A percentile compares a stretch with the other conserved stretches of the same genome.
phyloP scores from a whole-genome alignment of 305 asterid genomes.

The Fraxinus angustifolia region DNA sequence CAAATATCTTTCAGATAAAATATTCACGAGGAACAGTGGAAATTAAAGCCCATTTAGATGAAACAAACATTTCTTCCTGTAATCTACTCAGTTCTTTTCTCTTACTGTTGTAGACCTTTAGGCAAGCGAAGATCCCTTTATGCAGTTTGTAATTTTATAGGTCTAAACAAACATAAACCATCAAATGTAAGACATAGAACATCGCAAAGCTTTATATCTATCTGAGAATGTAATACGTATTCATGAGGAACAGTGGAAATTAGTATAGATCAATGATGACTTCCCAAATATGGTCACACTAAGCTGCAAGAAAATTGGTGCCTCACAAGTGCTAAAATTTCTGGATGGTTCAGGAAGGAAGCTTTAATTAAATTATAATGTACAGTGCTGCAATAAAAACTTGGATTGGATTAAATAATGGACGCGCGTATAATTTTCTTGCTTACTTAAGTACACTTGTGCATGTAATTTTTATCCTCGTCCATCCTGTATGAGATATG shows the following conservation, averaged over 20 bases:
- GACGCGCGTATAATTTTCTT: not conserved
- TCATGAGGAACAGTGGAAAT: too few species aligned
- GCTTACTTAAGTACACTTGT: not conserved
- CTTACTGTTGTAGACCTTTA: not conserved
- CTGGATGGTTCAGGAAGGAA: too few species aligned
- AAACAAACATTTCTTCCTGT: not conserved
- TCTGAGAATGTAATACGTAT: not conserved
- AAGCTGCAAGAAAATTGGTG: too few species aligned
- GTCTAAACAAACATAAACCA: not conserved
- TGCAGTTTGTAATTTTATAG: not conserved
- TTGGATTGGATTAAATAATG: not conserved
- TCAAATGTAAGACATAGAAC: not conserved
- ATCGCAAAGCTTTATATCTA: not conserved
- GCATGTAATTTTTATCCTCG: not conserved
- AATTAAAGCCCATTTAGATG: not conserved
- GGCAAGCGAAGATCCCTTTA: not conserved
- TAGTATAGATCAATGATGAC: not conserved
- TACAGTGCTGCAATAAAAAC: not conserved
- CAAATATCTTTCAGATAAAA: not conserved
- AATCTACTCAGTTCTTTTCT: not conserved
- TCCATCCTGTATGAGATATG: slow-evolving; percentile 26
- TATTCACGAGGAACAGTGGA: not conserved
- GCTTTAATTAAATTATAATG: too few species aligned
- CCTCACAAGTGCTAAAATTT: too few species aligned
- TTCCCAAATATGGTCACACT: not conserved